Evolutionary conservation across 768 basidiomycete genomes (phyloP), one percentile per base, ranked within the genome.

Genomic region (Amanita polypyramis): DNA sequence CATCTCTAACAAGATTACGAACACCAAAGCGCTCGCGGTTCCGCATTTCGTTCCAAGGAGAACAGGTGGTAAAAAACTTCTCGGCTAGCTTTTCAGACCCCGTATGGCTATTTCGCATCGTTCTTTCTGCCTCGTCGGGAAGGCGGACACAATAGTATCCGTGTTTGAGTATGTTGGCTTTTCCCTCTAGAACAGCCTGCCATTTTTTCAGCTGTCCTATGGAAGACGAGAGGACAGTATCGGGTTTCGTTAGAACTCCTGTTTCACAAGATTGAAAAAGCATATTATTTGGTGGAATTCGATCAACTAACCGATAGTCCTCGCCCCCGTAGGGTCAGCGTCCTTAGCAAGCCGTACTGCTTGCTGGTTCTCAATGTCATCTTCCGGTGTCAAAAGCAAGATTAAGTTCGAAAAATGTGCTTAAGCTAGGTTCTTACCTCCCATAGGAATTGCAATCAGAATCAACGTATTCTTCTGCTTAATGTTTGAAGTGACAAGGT

Each of bases 171-270:
- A 14, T 44, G 54, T 83, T 62, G 39, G 59, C 40, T 43, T 23
- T 36, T 27, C 75, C 77, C 50, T 76, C 67, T 4, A 85, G 60
- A 2, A 79, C 65, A 0, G 70, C 64, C n/a, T 66, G 62, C 80
- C 82, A 85, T 23, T 32, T 37, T 27, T 64, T 39, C 12, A 63
- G 71, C 38, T 66, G 38, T 35, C 70, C 64, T 3, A 58, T 68
- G 2, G 72, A 65, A 8, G 78, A 79, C 0, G 52, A 36, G 0
- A 62, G 57, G 1, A 87, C 60, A 3, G 60, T 67, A 52, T 88
- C 85, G 0, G 82, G 78, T 54, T 87, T 86, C 0, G 85, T 87
- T 8, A 85, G 67, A 1, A 87, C 73, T 4, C 79, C 83, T 85
- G 32, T 34, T 17, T 4, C 17, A 37, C 2, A 5, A 19, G 7